Evolutionary conservation across 2,329 filamentous ascomycete species (phyloP).

Genomic region (Chaetomium sp.): DNA sequence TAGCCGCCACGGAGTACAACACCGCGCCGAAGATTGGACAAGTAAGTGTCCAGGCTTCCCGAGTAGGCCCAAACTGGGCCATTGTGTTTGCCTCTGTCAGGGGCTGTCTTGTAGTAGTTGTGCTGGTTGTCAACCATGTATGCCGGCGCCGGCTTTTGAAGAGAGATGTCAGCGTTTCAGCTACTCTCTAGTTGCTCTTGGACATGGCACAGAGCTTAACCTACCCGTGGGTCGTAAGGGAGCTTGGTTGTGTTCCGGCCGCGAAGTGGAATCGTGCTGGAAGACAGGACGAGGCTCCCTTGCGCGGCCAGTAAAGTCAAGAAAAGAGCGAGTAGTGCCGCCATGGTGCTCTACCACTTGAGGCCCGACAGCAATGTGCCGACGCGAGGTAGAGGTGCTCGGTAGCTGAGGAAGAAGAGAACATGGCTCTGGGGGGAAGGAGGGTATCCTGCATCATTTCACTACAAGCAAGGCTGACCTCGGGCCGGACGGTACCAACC

Average conservation of each 20-base stretch:
- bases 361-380: not conserved
- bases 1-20: not conserved
- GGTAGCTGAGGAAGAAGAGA: not conserved
- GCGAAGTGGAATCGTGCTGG: not conserved
- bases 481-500: too few species aligned
- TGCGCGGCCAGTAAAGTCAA: not conserved
- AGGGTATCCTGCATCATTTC: not conserved
- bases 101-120: not conserved
- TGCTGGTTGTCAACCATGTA: slow-evolving; percentile 14
- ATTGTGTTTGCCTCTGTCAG: not conserved
- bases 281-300: not conserved
- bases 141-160: not conserved
- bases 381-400: not conserved
- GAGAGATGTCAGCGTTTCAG: not conserved
- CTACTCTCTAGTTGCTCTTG: too few species aligned
- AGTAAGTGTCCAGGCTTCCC: not conserved
- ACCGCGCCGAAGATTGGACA: not conserved
- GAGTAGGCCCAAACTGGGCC: not conserved
- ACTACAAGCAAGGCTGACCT: not conserved
- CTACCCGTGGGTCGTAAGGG: not conserved
- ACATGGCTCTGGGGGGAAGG: not conserved
- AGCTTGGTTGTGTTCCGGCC: not conserved
- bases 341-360: not conserved
- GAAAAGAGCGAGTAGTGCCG: not conserved
- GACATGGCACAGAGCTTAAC: not conserved